These are phyloP conservation scores for Puccinia novopanici DNA, from an alignment of 1,284 basidiomycete genomes.

Conservation along the genomic window DNA sequence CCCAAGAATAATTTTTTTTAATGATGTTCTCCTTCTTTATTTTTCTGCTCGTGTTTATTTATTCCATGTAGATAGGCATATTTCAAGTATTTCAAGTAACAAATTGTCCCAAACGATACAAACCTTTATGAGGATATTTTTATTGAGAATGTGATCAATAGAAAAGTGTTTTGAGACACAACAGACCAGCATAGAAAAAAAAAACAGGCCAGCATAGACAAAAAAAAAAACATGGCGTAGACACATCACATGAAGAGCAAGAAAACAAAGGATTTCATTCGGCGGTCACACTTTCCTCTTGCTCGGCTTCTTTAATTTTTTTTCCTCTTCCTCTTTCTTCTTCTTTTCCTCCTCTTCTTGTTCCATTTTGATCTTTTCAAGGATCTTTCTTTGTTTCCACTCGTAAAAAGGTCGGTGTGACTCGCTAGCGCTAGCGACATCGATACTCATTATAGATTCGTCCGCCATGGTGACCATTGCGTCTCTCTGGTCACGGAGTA, in stretches of 20 bases:
- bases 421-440: background rate
- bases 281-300: background rate
- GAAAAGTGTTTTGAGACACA: too few relatives aligned
- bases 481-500: background rate
- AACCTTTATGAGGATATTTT: too few relatives aligned
- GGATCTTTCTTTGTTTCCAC: background rate
- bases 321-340: background rate
- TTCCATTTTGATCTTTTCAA: background rate
- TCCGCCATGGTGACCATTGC: background rate
- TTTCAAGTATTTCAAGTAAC: too few relatives aligned
- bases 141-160: too few relatives aligned
- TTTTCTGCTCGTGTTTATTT: background rate
- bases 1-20: background rate
- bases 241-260: too few relatives aligned
- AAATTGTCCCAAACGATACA: too few relatives aligned
- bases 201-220: too few relatives aligned
- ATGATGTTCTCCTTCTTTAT: too few relatives aligned
- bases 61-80: too few relatives aligned
- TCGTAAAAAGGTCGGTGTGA: background rate
- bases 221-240: too few relatives aligned
- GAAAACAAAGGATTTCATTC: too few relatives aligned
- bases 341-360: background rate
- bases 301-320: background rate
- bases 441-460: background rate
- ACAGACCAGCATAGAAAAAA: too few relatives aligned